Conservation (phyloP, 106 monocot genomes). For the Dendrobium huoshanense region DNA sequence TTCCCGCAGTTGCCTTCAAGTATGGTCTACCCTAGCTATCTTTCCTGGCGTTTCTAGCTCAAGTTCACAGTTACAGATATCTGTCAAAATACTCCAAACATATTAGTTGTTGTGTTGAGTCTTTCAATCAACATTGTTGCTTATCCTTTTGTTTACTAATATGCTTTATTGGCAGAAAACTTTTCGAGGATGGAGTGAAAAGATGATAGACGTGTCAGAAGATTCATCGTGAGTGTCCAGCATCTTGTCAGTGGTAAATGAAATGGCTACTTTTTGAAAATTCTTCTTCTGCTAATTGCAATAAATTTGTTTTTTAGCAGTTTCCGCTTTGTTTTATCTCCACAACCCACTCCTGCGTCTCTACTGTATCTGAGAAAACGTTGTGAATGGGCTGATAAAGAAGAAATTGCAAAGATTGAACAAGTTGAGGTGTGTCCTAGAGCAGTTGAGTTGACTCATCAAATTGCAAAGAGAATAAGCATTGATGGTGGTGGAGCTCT, state of each 20-base stretch:
- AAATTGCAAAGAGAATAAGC: conserved; percentile 81
- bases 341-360: conserved; percentile 60
- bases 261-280: neutral
- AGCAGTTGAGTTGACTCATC: conserved; percentile 75
- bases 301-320: conserved; percentile 18
- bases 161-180: conserved; percentile 54
- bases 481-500: conserved; percentile 94
- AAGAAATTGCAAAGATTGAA: conserved; percentile 62
- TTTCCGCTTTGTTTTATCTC: conserved; percentile 82
- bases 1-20: neutral
- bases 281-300: neutral
- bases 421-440: conserved; percentile 87
- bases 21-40: neutral
- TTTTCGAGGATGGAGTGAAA: conserved; percentile 88
- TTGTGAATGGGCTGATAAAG: conserved; percentile 56
- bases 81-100: neutral
- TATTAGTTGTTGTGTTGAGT: neutral
- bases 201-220: conserved; percentile 84
- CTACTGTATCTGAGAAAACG: conserved; percentile 65
- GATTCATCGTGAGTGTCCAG: conserved; percentile 55
- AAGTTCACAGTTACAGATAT: neutral
- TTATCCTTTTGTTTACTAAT: neutral
- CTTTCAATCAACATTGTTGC: neutral
- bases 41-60: neutral
- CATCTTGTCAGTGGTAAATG: neutral